Evolutionary conservation across 345 rosid genomes (phyloP), one percentile per base, ranked within the genome.

Genomic region (Citrus trifoliata): DNA sequence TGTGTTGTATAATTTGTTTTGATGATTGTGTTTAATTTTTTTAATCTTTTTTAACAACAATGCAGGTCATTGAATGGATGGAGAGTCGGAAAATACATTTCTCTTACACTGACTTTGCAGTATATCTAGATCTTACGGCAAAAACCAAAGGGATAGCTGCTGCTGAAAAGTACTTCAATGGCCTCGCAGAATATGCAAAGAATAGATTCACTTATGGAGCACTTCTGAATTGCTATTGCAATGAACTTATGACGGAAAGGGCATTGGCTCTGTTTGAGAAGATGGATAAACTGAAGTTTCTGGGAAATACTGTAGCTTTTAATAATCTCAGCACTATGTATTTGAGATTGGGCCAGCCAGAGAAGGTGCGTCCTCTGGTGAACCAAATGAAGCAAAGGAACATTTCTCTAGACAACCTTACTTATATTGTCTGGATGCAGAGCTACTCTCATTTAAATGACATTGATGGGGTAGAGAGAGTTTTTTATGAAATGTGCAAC

Each of bases 11-110:
- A 51, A 19, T 73, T 53, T 18, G 28, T 70, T 38, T 33, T 62
- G 37, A 12, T 62, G 25, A 42, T 37, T 70, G 2, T 21, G 42
- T 10, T 65, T 58, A 69, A 2, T 40, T 80, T 51, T 32, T 6
- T 12, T 28, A 42, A 27, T 70, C 72, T 12, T 42, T 42, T 10
- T 42, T 46, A 46, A 13, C 51, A 13, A 60, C 42, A 33, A 6
- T 78, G 80, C 71, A 94, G 98, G 79, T 92, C 42, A 80, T 90
- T 85, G 90, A 89, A 59, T 93, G 98, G 98, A 92, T 95, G 98
- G 92, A 88, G 89, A 90, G 60, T 82, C 86, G 88, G 79, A 86
- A 89, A 70, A 80, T 93, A 37, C 72, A 69, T 3, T 80, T 89
- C 35, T 78, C 87, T 10, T 37, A 60, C 3, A 53, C 79, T 0